Evolutionary conservation across 1,139 yeast genomes (phyloP).

Genomic region (Scheffersomyces titani): DNA sequence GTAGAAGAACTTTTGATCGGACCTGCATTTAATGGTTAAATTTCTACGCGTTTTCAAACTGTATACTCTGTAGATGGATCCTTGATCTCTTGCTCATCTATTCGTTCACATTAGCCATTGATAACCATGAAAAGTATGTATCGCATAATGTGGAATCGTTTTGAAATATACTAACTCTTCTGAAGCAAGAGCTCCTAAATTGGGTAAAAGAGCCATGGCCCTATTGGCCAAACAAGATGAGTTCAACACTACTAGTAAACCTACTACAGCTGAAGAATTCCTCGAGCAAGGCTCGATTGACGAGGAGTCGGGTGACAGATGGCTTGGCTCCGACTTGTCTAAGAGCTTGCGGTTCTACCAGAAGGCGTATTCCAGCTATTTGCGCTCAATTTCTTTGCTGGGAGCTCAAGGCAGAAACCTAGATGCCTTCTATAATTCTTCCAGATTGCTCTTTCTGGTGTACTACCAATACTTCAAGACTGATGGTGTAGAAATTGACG

Average conservation of each 20-base stretch:
- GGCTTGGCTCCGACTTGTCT: constrained; percentile 56
- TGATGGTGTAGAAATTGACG: constrained; percentile 43
- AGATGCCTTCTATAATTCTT: constrained; percentile 51
- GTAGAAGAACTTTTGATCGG: background rate
- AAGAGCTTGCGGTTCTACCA: constrained; percentile 57
- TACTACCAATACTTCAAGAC: constrained; percentile 43
- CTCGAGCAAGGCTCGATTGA: constrained; percentile 49
- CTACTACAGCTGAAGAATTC: constrained; percentile 44
- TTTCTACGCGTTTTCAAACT: no score
- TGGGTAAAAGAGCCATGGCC: constrained; percentile 19
- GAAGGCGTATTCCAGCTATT: constrained; percentile 43
- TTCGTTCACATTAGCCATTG: background rate
- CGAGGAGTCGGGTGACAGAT: constrained; percentile 60
- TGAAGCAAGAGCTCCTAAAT: constrained; percentile 19
- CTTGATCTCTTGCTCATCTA: background rate
- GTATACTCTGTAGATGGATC: no score
- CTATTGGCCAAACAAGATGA: constrained; percentile 11
- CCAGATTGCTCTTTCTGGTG: constrained; percentile 51
- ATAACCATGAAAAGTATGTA: constrained; percentile 5
- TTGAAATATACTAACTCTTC: background rate
- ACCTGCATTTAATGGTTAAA: no score
- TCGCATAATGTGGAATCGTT: background rate
- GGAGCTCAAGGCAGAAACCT: constrained; percentile 10
- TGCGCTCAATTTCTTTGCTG: constrained; percentile 25
- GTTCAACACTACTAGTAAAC: constrained; percentile 15